Base-by-base conservation (phyloP, 208 protist genomes). In the Acanthamoeba triangularis region DNA sequence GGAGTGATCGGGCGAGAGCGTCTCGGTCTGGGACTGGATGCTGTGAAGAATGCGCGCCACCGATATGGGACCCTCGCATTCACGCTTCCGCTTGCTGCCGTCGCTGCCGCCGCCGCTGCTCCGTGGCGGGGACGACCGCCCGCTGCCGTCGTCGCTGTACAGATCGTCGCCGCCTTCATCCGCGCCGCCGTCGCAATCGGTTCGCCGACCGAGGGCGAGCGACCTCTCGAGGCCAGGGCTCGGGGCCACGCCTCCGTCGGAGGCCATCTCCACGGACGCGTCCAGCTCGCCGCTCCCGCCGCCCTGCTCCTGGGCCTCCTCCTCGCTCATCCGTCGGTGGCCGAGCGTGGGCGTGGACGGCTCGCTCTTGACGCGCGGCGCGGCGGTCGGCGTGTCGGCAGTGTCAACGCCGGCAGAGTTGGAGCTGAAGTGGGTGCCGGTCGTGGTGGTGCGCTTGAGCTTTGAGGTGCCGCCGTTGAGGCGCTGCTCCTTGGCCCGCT, bases 21-120 rank as follows among this genome's bases (percentile, higher is more conserved):
- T 25, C 72, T 82, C 72, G 37, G 72, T 49, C 18, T 37, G 72
- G 11, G 72, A 82, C 72, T 82, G 72, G 23, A 82, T 82, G 72
- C 72, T 82, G 23, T 82, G 72, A 18, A 82, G 72, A n/a, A 82
- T 82, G 37, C 72, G 72, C 33, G 72, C 72, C 18, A 82, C 72
- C 37, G 72, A 49, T 25, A 82, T 82, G 13, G 72, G 72, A 13
- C 72, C 72, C 33, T 82, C 63, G 28, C n/a, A 18, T 82, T 25
- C 72, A 37, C n/a, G 20, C 72, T 82, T 49, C 63, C 63, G 63
- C n/a, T 33, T 69, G 63, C n/a, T 30, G 63, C 23, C n/a, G 25
- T 28, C 63, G 28, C n/a, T 69, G 20, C 33, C 23, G 63, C 23
- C 63, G 28, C n/a, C 33, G 20, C 33, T 37, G 63, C 23, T 20